Evolutionary conservation across 2,329 filamentous ascomycete species (phyloP).

Genomic region (Aspergillus melleus): DNA sequence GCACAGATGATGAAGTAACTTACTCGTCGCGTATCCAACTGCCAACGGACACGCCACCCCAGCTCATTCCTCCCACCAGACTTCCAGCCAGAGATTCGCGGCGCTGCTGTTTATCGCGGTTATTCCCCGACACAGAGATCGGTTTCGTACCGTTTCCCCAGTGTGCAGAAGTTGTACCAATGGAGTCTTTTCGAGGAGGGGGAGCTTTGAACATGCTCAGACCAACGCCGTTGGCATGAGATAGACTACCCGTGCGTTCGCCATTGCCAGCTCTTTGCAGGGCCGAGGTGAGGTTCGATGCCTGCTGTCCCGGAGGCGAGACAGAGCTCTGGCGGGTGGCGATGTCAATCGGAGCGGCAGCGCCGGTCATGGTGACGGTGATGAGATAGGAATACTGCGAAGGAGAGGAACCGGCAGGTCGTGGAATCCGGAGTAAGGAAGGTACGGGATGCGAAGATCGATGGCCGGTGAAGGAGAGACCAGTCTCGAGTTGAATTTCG

Average conservation of each 20-base stretch:
- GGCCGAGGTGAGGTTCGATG: constrained; percentile 63
- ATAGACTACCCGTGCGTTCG: constrained; percentile 43
- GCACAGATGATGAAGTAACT: constrained; percentile 47
- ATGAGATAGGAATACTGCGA: constrained; percentile 38
- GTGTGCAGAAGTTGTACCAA: constrained; percentile 52
- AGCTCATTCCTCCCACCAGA: constrained; percentile 81
- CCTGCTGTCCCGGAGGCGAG: constrained; percentile 60
- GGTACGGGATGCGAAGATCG: constrained; percentile 30
- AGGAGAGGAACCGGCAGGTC: constrained; percentile 36
- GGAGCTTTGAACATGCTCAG: constrained; percentile 40
- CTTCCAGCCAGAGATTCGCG: constrained; percentile 63
- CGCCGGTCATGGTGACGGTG: constrained; percentile 51
- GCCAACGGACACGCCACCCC: constrained; percentile 92
- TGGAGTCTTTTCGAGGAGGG: constrained; percentile 55
- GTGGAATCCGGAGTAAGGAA: constrained; percentile 12
- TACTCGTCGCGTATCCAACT: constrained; percentile 99
- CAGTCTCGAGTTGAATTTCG: constrained; percentile 38
- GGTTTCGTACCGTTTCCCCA: constrained; percentile 60
- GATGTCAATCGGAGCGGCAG: constrained; percentile 61
- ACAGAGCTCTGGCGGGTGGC: constrained; percentile 57
- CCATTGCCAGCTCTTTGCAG: constrained; percentile 52
- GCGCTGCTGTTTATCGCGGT: constrained; percentile 52
- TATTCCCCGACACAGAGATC: constrained; percentile 57
- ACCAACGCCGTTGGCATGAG: constrained; percentile 44
- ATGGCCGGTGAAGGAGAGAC: constrained; percentile 31